phyloP scores from a whole-genome alignment of 371 early-diverging fungal species.

The Mucor velutinosus region DNA sequence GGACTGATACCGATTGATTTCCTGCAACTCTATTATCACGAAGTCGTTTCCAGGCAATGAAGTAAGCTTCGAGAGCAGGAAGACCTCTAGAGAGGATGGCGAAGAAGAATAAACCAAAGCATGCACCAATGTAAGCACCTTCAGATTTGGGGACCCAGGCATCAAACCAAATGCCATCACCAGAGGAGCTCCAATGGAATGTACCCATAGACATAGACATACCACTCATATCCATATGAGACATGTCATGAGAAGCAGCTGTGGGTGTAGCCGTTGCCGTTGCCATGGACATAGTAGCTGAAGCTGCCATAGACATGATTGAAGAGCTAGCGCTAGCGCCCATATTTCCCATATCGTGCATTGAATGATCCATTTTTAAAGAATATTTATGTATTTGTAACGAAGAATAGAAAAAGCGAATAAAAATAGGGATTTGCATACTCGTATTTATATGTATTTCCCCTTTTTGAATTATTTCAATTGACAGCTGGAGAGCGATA shows the following conservation, averaged over 20 bases:
- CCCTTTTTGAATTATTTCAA: not conserved
- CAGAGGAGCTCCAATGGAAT: constrained; percentile 45
- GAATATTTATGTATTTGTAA: not conserved
- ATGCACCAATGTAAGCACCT: constrained; percentile 59
- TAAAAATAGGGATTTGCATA: constrained; percentile 1
- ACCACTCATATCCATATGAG: constrained; percentile 16
- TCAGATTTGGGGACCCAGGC: constrained; percentile 51
- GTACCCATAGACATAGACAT: constrained; percentile 45
- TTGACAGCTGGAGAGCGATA: constrained; percentile 30
- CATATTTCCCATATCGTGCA: constrained; percentile 20
- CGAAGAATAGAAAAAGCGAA: not conserved
- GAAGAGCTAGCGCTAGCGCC: not conserved
- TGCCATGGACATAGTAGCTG: constrained; percentile 9
- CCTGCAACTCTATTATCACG: constrained; percentile 31
- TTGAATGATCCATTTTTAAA: constrained; percentile 27
- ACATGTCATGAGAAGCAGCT: not conserved
- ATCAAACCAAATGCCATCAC: constrained; percentile 46
- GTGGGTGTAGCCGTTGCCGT: not conserved
- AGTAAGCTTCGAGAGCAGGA: constrained; percentile 54
- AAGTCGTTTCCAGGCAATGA: constrained; percentile 40
- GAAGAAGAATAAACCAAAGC: constrained; percentile 56
- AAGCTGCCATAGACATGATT: constrained; percentile 3
- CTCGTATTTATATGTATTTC: constrained; percentile 2
- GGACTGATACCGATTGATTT: not conserved
- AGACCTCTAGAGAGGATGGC: constrained; percentile 52